Base-by-base conservation (phyloP, 202 grass and related monocot genomes). In the Musa balbisiana region DNA sequence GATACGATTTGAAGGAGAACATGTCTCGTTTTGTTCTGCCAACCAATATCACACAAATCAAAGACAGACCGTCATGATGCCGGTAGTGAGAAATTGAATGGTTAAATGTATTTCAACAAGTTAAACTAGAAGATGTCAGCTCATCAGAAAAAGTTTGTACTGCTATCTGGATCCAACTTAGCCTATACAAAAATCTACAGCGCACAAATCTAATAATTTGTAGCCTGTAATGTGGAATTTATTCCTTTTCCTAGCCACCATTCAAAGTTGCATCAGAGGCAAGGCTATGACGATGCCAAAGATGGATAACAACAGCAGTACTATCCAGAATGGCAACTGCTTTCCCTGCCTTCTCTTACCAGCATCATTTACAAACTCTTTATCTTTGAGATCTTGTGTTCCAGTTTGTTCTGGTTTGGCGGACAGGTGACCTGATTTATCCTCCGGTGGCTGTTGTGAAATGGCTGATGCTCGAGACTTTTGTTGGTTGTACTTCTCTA, bases 211-310 rank as follows among this genome's bases (percentile, higher is more conserved):
- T 73, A 73, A 55, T 9, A 73, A 10, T 73, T 24, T 16, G 22
- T 52, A 55, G 51, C 52, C 11, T 16, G 13, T 73, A 53, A 73
- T 4, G 20, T 73, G 52, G 25, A 5, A 73, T 50, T 73, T 26
- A 29, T 68, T 9, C 26, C 11, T 14, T 11, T 33, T 3, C 14
- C 10, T 26, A 68, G 58, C 24, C 65, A 68, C 11, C 8, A 49
- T 23, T 99, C 80, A 95, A 73, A 95, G 89, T 91, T 99, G 95
- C 77, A 99, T 87, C 62, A 99, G 87, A 74, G 95, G 89, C 91
- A 99, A 90, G 26, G 91, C 91, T 89, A 99, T 99, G 55, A 99
- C 85, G 1, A 90, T 76, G 62, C 91, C 83, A n/a, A 94, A 92
- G 68, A 92, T 81, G 20, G 95, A 99, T 68, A 95, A 80, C 10